Evolutionary conservation across 345 rosid species (phyloP).

Genomic region (Eucalyptus erythrocorys): DNA sequence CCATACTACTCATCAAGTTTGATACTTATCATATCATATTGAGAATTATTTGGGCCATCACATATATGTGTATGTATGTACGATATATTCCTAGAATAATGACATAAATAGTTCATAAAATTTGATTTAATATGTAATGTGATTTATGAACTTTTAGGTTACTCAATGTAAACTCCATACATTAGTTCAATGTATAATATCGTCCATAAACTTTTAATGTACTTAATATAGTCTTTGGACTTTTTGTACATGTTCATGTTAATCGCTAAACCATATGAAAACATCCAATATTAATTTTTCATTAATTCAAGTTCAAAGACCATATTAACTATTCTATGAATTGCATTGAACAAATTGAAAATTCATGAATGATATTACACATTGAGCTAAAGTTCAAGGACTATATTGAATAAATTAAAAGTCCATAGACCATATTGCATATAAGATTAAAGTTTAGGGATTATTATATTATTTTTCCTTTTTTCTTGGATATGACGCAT

Average conservation of each 20-base stretch:
- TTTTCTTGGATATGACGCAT: rapidly evolving
- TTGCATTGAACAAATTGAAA: no score
- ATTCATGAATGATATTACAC: rapidly evolving
- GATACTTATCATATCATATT: rapidly evolving
- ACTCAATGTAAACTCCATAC: rapidly evolving
- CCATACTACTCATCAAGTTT: not conserved
- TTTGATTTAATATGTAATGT: no score
- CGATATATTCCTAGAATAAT: not conserved
- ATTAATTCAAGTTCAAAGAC: no score
- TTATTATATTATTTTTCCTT: no score
- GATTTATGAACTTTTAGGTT: rapidly evolving
- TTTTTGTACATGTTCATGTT: no score
- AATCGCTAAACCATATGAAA: not conserved
- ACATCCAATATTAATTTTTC: no score
- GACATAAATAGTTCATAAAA: no score
- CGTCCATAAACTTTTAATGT: no score
- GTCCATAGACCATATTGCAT: rapidly evolving
- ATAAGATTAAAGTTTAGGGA: no score
- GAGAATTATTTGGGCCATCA: not conserved
- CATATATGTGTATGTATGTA: rapidly evolving
- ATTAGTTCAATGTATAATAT: rapidly evolving
- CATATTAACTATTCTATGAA: no score
- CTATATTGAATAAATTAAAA: rapidly evolving
- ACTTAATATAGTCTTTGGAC: no score
- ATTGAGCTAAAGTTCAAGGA: rapidly evolving